Conservation (phyloP, 768 basidiomycete genomes). For the Tricholoma bakamatsutake region DNA sequence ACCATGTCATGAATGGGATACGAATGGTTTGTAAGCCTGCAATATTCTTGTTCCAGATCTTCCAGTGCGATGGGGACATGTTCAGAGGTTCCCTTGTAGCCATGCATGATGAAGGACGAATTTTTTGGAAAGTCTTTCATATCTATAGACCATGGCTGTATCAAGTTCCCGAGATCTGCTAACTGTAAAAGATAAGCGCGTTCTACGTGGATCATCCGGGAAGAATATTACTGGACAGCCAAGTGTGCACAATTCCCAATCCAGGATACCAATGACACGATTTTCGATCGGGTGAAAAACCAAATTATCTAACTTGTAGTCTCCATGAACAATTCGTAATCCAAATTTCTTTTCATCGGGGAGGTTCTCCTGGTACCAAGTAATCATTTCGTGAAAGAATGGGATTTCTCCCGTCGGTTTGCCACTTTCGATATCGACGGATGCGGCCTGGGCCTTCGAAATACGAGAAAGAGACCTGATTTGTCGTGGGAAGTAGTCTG, state of each 20-base stretch:
- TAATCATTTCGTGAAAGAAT: conserved; percentile 60
- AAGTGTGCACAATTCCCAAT: conserved; percentile 97
- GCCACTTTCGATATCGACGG: conserved; percentile 58
- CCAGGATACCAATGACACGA: conserved; percentile 88
- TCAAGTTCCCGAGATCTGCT: conserved; percentile 87
- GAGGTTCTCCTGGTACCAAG: conserved; percentile 70
- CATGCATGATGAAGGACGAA: conserved; percentile 29
- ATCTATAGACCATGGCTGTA: conserved; percentile 74
- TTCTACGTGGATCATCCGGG: neutral
- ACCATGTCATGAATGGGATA: conserved; percentile 78
- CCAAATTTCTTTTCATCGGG: conserved; percentile 76
- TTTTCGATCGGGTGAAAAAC: conserved; percentile 93
- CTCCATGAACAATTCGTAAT: conserved; percentile 89
- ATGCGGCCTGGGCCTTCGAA: conserved; percentile 70
- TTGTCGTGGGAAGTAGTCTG: conserved; percentile 89
- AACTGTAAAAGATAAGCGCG: conserved; percentile 36
- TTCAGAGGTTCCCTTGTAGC: conserved; percentile 57
- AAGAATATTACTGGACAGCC: conserved; percentile 69
- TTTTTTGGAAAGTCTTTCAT: conserved; percentile 29
- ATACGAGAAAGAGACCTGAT: conserved; percentile 84
- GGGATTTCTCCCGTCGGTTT: conserved; percentile 67
- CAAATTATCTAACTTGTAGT: conserved; percentile 97
- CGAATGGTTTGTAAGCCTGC: conserved; percentile 52
- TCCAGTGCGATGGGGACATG: conserved; percentile 61
- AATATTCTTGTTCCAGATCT: conserved; percentile 79